Conservation (phyloP, 148 eudicot genomes). For the Selenicereus undatus region DNA sequence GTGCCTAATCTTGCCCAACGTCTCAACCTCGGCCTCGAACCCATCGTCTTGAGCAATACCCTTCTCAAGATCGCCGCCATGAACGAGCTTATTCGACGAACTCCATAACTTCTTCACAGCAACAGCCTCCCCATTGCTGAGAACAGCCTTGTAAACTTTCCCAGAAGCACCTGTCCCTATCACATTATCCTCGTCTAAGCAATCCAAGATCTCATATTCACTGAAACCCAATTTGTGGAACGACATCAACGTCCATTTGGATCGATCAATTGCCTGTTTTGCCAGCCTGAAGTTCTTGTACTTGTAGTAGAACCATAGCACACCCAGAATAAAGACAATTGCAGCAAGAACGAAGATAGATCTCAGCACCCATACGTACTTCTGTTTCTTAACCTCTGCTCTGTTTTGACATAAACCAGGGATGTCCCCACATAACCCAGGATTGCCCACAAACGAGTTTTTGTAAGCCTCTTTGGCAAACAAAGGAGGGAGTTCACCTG, state of each 20-base stretch:
- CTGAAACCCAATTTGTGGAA: conserved; percentile 87
- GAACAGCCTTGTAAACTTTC: conserved; percentile 82
- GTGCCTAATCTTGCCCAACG: conserved; percentile 87
- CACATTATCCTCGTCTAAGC: conserved; percentile 83
- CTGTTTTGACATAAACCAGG: conserved; percentile 54
- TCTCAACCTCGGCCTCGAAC: conserved; percentile 86
- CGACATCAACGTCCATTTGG: conserved; percentile 91
- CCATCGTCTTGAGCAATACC: conserved; percentile 46
- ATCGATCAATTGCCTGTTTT: conserved; percentile 42
- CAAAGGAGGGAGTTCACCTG: conserved; percentile 64
- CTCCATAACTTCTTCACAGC: conserved; percentile 84
- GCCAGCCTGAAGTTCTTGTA: conserved; percentile 46
- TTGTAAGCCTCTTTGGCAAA: conserved; percentile 56
- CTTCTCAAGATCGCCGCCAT: conserved; percentile 46
- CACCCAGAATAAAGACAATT: conserved; percentile 51
- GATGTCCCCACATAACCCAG: conserved; percentile 70
- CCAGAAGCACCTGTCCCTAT: conserved; percentile 89
- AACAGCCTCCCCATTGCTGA: conserved; percentile 76
- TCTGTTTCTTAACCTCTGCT: conserved; percentile 28
- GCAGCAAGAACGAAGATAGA: conserved; percentile 58
- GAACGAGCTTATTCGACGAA: conserved; percentile 33
- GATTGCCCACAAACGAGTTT: conserved; percentile 71
- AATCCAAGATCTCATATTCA: conserved; percentile 72
- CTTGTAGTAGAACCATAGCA: conserved; percentile 59
- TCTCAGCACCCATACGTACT: conserved; percentile 61